Percentiles rank a stretch among this genome's conserved stretches.
phyloP scores from a whole-genome alignment of 1,284 basidiomycete species.

The Moniliophthora roreri region DNA sequence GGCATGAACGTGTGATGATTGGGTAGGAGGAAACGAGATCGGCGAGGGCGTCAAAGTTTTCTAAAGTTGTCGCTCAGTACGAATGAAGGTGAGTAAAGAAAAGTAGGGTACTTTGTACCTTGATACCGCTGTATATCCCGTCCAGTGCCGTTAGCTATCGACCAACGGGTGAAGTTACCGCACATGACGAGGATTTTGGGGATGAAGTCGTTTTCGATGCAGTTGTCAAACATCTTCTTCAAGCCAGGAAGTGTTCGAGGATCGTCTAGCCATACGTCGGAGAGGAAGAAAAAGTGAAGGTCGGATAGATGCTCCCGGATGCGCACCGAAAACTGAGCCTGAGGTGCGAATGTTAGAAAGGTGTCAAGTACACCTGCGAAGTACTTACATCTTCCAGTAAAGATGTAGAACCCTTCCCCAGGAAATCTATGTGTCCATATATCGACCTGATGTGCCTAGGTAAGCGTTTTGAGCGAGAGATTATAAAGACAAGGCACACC shows the following conservation, averaged over 20 bases:
- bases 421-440: constrained; percentile 93
- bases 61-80: constrained; percentile 37
- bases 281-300: constrained; percentile 91
- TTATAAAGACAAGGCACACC: constrained; percentile 44
- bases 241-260: constrained; percentile 81
- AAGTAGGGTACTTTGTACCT: too few species aligned
- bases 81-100: too few species aligned
- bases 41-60: constrained; percentile 84
- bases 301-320: constrained; percentile 68
- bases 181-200: constrained; percentile 90
- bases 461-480: constrained; percentile 3
- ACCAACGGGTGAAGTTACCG: constrained; percentile 90
- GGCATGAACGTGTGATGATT: constrained; percentile 71
- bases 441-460: constrained; percentile 65
- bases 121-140: constrained; percentile 83
- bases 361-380: constrained; percentile 3
- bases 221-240: constrained; percentile 87
- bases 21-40: constrained; percentile 86
- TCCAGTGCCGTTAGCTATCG: constrained; percentile 76
- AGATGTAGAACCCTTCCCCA: constrained; percentile 90
- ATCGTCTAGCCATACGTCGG: constrained; percentile 94
- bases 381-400: constrained; percentile 85
- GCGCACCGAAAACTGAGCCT: constrained; percentile 63
- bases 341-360: constrained; percentile 4
- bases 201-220: constrained; percentile 84